phyloP scores from a whole-genome alignment of 2,329 filamentous ascomycete genomes.

The Didymella pinodella region DNA sequence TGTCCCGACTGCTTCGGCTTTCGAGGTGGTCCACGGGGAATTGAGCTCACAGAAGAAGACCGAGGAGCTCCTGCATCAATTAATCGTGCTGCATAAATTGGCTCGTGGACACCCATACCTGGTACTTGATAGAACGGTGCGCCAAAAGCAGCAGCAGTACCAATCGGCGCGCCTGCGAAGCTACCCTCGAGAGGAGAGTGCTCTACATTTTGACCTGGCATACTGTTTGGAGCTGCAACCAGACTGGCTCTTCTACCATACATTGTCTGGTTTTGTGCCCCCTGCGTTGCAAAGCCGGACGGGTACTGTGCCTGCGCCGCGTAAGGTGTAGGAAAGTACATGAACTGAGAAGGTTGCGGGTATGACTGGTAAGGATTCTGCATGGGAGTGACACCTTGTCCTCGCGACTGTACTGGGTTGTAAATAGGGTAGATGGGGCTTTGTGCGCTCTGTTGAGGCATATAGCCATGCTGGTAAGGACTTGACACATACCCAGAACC shows the following conservation, averaged over 20 bases:
- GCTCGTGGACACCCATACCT: neutral
- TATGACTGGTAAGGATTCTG: conserved; percentile 43
- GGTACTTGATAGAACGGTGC: conserved; percentile 18
- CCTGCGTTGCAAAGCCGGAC: conserved; percentile 37
- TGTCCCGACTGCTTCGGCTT: conserved; percentile 78
- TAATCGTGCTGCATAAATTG: conserved; percentile 11
- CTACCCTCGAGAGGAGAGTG: conserved; percentile 31
- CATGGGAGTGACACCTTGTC: conserved; percentile 32
- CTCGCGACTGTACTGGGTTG: conserved; percentile 36
- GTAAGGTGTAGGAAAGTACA: conserved; percentile 49
- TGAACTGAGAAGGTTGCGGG: conserved; percentile 43
- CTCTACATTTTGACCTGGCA: conserved; percentile 35
- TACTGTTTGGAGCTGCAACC: conserved; percentile 26
- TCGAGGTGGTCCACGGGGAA: conserved; percentile 68
- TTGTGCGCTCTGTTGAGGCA: conserved; percentile 36
- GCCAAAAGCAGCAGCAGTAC: conserved; percentile 28
- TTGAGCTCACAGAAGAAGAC: conserved; percentile 40
- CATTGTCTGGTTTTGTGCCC: conserved; percentile 33
- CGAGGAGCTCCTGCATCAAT: conserved; percentile 29
- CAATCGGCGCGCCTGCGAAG: conserved; percentile 29
- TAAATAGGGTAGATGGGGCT: conserved; percentile 36
- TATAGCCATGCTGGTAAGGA: conserved; percentile 43
- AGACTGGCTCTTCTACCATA: conserved; percentile 45
- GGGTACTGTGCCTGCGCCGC: conserved; percentile 40
- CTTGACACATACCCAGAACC: conserved; percentile 36